Conservation (phyloP, 306 rosid genomes). For the Argentina anserina region DNA sequence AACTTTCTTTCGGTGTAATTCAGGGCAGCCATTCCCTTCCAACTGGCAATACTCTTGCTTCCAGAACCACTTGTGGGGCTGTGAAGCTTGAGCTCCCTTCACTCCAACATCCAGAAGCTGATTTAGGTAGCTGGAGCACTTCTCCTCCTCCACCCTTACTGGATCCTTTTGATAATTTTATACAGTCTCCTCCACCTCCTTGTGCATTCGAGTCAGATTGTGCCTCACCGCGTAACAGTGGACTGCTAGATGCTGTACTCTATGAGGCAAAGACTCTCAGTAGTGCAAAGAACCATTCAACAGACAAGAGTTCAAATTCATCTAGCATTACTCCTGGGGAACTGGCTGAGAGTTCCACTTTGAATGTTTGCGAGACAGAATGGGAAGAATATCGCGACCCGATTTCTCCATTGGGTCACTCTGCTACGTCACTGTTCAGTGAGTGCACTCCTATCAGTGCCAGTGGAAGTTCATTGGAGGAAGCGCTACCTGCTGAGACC, state of each 20-base stretch:
- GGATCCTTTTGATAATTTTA: slow-evolving; percentile 69
- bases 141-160: slow-evolving; percentile 57
- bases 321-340: slow-evolving; percentile 61
- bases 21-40: slow-evolving; percentile 75
- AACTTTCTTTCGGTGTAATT: slow-evolving; percentile 36
- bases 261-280: slow-evolving; percentile 52
- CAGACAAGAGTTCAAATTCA: slow-evolving; percentile 70
- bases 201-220: slow-evolving; percentile 56
- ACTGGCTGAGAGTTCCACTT: slow-evolving; percentile 45
- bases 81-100: slow-evolving; percentile 99
- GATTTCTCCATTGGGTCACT: slow-evolving; percentile 59
- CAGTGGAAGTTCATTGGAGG: slow-evolving; percentile 59
- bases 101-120: slow-evolving; percentile 95
- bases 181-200: slow-evolving; percentile 53
- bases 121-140: slow-evolving; percentile 74
- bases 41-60: slow-evolving; percentile 93
- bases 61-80: slow-evolving; percentile 63
- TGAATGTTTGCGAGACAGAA: slow-evolving; percentile 51
- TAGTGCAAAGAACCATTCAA: slow-evolving; percentile 49
- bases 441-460: slow-evolving; percentile 57
- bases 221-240: slow-evolving; percentile 71
- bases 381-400: slow-evolving; percentile 61
- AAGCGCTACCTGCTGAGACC: slow-evolving; percentile 39
- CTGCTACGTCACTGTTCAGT: slow-evolving; percentile 54
- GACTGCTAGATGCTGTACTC: slow-evolving; percentile 83